Conservation (phyloP, 73 alveolate species). For the Durusdinium trenchii region DNA sequence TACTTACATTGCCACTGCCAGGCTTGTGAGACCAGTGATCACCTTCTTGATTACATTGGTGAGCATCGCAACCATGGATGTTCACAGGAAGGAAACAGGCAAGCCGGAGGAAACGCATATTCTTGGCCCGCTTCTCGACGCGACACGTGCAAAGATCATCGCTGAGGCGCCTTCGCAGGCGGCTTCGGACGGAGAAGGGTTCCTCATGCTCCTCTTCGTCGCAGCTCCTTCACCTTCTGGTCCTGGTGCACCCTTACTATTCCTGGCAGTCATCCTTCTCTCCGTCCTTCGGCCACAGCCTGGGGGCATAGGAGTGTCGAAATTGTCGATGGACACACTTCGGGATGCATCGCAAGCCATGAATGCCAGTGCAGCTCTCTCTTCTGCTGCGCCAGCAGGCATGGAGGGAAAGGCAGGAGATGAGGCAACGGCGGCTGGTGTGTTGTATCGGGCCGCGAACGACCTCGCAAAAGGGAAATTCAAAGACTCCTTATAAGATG, state of each 20-base stretch:
- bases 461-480: neutral
- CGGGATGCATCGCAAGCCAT: neutral
- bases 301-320: neutral
- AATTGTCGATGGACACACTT: neutral
- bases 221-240: neutral
- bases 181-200: neutral
- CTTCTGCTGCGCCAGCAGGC: neutral
- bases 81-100: neutral
- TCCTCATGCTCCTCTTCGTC: neutral
- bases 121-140: neutral
- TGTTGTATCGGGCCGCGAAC: neutral
- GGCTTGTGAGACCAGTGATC: neutral
- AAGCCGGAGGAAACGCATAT: neutral
- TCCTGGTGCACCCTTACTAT: constrained; percentile 9
- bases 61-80: constrained; percentile 15
- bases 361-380: neutral
- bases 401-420: neutral
- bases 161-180: constrained; percentile 5
- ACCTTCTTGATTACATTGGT: neutral
- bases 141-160: neutral
- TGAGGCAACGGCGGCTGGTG: neutral
- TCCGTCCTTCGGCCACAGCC: neutral
- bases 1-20: neutral
- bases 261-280: neutral
- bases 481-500: neutral